Evolutionary conservation across 306 rosid species (phyloP).

Genomic region (Mucuna pruriens): DNA sequence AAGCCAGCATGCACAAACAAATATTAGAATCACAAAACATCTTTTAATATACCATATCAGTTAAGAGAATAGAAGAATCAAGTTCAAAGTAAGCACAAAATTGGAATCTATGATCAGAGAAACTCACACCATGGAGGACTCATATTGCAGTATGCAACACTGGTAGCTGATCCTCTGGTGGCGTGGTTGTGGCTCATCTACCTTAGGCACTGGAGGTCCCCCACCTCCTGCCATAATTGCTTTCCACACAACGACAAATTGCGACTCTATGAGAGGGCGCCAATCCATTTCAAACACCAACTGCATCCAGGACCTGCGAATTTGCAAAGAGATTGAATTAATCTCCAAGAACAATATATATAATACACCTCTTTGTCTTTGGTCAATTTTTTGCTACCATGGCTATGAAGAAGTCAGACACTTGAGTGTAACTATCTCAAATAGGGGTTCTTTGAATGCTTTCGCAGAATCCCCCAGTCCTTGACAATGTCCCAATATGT

Average conservation of each 20-base stretch:
- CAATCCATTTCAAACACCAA: constrained; percentile 56
- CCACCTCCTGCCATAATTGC: constrained; percentile 75
- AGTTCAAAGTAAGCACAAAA: constrained; percentile 32
- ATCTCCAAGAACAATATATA: neutral
- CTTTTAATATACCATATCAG: constrained; percentile 39
- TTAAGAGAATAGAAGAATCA: constrained; percentile 50
- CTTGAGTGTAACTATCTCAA: constrained; percentile 58
- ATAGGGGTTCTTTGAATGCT: constrained; percentile 56
- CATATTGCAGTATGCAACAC: constrained; percentile 78
- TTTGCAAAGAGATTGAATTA: constrained; percentile 18
- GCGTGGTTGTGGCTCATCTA: constrained; percentile 86
- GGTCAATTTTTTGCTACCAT: constrained; percentile 50
- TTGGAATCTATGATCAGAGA: constrained; percentile 31
- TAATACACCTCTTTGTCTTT: neutral
- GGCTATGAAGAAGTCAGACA: constrained; percentile 53
- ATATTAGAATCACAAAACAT: constrained; percentile 29
- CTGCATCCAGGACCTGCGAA: constrained; percentile 67
- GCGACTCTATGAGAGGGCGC: constrained; percentile 48
- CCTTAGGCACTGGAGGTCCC: constrained; percentile 62
- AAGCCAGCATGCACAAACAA: constrained; percentile 26
- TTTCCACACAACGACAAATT: constrained; percentile 29
- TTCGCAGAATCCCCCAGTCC: constrained; percentile 68
- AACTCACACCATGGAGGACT: constrained; percentile 98
- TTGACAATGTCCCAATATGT: constrained; percentile 61
- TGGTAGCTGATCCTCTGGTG: constrained; percentile 87